A percentile compares a stretch with the other conserved stretches of the same genome.
These are phyloP conservation scores for Podaxis sp. DNA, from an alignment of 768 basidiomycete species.

Conservation along the genomic window DNA sequence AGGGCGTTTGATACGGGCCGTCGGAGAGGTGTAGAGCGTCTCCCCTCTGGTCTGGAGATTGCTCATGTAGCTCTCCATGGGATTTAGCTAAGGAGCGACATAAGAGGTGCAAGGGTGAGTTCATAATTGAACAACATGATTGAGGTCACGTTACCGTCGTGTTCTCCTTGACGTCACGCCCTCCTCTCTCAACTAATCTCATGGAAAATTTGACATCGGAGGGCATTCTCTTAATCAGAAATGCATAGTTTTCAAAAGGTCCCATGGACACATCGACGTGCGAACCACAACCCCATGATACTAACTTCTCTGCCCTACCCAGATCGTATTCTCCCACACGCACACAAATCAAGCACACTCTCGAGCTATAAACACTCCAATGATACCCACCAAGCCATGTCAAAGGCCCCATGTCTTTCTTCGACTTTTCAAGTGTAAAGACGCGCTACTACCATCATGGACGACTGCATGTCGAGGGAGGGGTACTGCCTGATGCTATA, in stretches of 20 bases:
- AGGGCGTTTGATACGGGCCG: background rate
- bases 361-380: background rate
- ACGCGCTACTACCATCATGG: constrained; percentile 51
- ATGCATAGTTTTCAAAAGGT: background rate
- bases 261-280: background rate
- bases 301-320: background rate
- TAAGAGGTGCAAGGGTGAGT: background rate
- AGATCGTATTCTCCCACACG: background rate
- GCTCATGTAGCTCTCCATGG: background rate
- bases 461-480: constrained; percentile 46
- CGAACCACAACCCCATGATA: background rate
- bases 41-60: background rate
- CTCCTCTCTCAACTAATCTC: background rate
- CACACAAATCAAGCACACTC: background rate
- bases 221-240: background rate
- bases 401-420: background rate
- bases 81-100: background rate
- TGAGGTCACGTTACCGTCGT: constrained; percentile 7
- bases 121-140: background rate
- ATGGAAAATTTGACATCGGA: too few species aligned
- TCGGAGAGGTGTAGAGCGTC: background rate
- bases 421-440: background rate
- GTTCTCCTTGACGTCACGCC: background rate
- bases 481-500: constrained; percentile 49
- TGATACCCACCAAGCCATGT: background rate